Evolutionary conservation across 2,329 filamentous ascomycete genomes (phyloP).

Genomic region (Hypoxylon sp.): DNA sequence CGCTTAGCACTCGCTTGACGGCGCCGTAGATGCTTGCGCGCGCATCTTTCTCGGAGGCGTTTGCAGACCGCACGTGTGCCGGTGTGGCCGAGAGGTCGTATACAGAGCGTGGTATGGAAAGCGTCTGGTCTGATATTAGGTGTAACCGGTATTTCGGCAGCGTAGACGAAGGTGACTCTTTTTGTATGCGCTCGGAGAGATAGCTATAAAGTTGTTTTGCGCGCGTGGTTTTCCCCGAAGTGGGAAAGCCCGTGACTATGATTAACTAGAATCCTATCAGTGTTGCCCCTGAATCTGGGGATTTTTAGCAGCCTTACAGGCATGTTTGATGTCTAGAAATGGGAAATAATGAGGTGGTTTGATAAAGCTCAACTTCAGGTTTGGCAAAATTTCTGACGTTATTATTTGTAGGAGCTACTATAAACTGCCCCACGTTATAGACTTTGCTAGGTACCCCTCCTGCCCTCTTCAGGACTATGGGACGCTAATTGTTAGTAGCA

Average conservation of each 20-base stretch:
- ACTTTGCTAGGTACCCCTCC: conserved; percentile 2
- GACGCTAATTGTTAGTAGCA: conserved; percentile 12
- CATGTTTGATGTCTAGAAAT: conserved; percentile 2
- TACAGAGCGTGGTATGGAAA: conserved; percentile 73
- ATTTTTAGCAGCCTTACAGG: conserved; percentile 8
- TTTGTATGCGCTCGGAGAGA: conserved; percentile 65
- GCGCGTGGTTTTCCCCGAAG: conserved; percentile 73
- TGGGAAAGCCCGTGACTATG: conserved; percentile 72
- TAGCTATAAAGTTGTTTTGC: conserved; percentile 72
- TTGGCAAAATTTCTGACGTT: conserved; percentile 23
- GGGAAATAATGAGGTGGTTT: neutral
- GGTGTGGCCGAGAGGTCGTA: conserved; percentile 72
- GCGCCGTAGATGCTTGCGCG: conserved; percentile 79
- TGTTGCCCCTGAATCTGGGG: neutral
- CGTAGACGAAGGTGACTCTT: conserved; percentile 44
- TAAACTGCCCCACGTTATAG: conserved; percentile 20
- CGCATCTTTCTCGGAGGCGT: conserved; percentile 81
- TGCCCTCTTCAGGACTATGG: neutral
- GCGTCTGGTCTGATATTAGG: conserved; percentile 76
- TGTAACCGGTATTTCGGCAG: conserved; percentile 68
- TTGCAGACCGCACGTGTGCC: conserved; percentile 72
- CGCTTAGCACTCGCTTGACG: conserved; percentile 77
- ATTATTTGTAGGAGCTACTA: too few relatives aligned
- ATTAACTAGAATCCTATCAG: conserved; percentile 60
- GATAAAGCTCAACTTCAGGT: conserved; percentile 4